Base-by-base conservation (phyloP, 2,329 filamentous ascomycete species). In the Anthostomella pinea region DNA sequence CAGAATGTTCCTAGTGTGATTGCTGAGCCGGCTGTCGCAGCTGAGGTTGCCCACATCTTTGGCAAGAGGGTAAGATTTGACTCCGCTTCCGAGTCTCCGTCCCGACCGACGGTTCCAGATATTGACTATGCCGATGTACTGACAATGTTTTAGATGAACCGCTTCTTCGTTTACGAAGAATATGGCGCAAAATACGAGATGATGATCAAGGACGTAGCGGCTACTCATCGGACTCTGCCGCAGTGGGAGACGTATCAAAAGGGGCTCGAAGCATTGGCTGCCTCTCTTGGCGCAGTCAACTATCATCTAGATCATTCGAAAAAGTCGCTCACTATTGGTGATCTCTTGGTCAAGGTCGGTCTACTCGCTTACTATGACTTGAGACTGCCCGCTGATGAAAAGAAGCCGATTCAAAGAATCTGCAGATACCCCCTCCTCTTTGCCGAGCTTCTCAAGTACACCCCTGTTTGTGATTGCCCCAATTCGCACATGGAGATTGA, bases 381-480 rank as follows among this genome's bases (percentile, higher is more conserved):
- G 21, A 32, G 18, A 21, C 31, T n/a, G 19, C n/a, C 26, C 15
- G 26, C 45, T 45, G 49, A 38, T 35, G 21, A 11, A 10, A 24
- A 24, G 13, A 36, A 95, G 87, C 93, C 91, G 0, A 90, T 96
- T 14, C 91, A 98, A 63, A 78, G 91, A 37, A 77, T 96, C 15
- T 95, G 88, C 68, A 88, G 85, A 65, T 97, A 97, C 56, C 88
- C 88, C 8, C 69, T 98, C 4, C 69, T 97, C 2, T 90, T 97
- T 54, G 75, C 81, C 5, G 88, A 96, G 53, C 71, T 98, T 7
- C 72, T 90, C 41, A 90, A 85, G 53, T 76, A 83, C 48, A 96
- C 90, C 0, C 87, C 88, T 2, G 85, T 87, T 2, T 81, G 77
- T 37, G 91, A 97, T 56, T 94, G 89, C 53, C 88, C 89, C 0